Conservation (phyloP, 208 protist genomes). For the Leishmania major region DNA sequence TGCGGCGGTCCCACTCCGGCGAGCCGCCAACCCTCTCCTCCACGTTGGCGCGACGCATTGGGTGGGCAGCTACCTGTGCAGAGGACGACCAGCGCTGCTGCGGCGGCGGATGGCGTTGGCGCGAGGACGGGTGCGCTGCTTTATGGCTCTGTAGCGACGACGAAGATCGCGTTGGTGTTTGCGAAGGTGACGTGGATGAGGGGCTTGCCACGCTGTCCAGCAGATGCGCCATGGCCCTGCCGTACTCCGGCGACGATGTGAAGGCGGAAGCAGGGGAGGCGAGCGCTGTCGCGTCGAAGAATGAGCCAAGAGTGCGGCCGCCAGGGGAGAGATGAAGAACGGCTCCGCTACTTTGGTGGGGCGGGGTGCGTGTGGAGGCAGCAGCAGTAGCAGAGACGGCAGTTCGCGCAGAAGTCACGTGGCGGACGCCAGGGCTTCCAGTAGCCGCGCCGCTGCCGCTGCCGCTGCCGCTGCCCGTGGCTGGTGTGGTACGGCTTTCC, state of each 20-base stretch:
- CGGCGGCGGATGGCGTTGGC: neutral
- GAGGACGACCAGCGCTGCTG: neutral
- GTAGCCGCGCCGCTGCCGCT: constrained; percentile 3
- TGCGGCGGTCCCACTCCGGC: neutral
- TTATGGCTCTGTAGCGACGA: neutral
- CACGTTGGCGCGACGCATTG: neutral
- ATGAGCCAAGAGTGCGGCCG: constrained; percentile 2
- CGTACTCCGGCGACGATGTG: constrained; percentile 12
- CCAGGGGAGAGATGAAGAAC: neutral
- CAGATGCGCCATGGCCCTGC: constrained; percentile 26
- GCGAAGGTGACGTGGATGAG: constrained; percentile 11
- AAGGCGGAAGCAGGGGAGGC: constrained; percentile 14
- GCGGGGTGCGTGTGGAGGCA: constrained; percentile 6
- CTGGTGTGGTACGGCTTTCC: constrained; percentile 2
- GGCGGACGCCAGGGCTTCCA: neutral
- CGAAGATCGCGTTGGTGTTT: constrained; percentile 17
- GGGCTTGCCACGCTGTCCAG: constrained; percentile 30
- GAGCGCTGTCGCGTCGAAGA: constrained; percentile 19
- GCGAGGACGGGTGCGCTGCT: neutral
- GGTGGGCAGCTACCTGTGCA: neutral
- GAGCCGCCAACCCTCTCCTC: neutral
- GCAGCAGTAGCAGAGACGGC: neutral
- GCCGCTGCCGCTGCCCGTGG: neutral
- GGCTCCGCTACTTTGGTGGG: neutral
- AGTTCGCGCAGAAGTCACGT: neutral